These are phyloP conservation scores for Colletotrichum salicis DNA, from an alignment of 2,329 filamentous ascomycete genomes.

Conservation along the genomic window DNA sequence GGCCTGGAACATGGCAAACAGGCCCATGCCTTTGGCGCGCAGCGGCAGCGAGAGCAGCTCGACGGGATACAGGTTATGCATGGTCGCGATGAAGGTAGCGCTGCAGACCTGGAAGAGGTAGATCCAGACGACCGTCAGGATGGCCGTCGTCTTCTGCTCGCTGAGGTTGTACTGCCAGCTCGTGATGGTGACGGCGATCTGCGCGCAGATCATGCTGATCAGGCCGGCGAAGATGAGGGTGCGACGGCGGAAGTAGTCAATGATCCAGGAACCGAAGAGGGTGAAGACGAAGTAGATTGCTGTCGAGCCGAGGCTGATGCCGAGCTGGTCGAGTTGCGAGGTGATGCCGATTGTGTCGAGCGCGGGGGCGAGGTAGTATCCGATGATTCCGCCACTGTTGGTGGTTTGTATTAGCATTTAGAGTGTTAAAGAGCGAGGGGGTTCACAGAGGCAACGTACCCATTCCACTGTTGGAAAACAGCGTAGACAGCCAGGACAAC, in stretches of 20 bases:
- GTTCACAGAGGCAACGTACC: neutral
- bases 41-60: slow-evolving; percentile 55
- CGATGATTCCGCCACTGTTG: slow-evolving; percentile 55
- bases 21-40: slow-evolving; percentile 57
- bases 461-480: slow-evolving; percentile 55
- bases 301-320: slow-evolving; percentile 55
- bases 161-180: slow-evolving; percentile 55
- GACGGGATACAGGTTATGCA: slow-evolving; percentile 59
- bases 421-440: too few species aligned
- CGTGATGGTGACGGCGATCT: slow-evolving; percentile 57
- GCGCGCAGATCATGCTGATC: slow-evolving; percentile 53
- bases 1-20: slow-evolving; percentile 57
- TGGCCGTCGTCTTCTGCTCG: slow-evolving; percentile 46
- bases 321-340: slow-evolving; percentile 49
- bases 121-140: slow-evolving; percentile 57
- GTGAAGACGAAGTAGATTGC: slow-evolving; percentile 59
- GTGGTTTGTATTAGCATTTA: neutral
- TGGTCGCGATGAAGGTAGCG: slow-evolving; percentile 56
- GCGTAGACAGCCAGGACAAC: slow-evolving; percentile 57
- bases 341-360: slow-evolving; percentile 55
- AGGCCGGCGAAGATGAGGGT: slow-evolving; percentile 47
- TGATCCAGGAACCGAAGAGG: slow-evolving; percentile 51
- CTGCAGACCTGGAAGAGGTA: slow-evolving; percentile 60
- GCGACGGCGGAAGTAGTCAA: slow-evolving; percentile 54
- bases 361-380: slow-evolving; percentile 52